Evolutionary conservation across 257 asterid genomes (phyloP).

Genomic region (Jaltomata sinuosa): DNA sequence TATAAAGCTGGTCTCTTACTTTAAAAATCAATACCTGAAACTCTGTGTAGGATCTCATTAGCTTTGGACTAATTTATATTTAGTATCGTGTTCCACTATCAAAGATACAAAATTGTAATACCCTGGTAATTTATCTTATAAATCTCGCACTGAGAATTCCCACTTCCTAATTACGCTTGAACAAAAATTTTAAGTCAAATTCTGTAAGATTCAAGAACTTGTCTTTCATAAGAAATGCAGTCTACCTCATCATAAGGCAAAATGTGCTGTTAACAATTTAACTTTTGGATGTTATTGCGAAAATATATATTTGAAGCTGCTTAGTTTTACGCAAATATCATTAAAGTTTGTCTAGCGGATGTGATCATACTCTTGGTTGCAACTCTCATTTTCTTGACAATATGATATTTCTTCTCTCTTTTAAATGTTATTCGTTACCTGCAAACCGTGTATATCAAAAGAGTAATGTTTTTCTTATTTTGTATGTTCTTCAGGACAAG

Average conservation of each 20-base stretch:
- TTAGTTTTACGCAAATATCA: background rate
- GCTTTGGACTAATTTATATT: background rate
- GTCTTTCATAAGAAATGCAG: background rate
- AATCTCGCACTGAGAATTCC: background rate
- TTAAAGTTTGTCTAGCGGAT: background rate
- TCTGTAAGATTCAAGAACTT: background rate
- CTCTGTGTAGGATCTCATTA: background rate
- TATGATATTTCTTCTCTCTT: background rate
- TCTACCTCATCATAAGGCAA: background rate
- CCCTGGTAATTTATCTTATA: background rate
- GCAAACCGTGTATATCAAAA: background rate
- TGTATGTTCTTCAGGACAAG: constrained; percentile 79
- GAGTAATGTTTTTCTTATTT: constrained; percentile 1
- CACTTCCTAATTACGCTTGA: background rate
- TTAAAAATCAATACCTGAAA: background rate
- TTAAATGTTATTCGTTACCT: background rate
- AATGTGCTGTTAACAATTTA: background rate
- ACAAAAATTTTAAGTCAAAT: background rate
- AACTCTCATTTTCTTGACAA: background rate
- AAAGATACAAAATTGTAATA: background rate
- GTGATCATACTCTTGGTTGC: background rate
- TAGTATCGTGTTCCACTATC: background rate
- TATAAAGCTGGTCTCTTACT: too few species aligned
- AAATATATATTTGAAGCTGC: background rate
- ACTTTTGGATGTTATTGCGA: background rate